A percentile compares a stretch with the other conserved stretches of the same genome.
These are phyloP conservation scores for Gossypium trilobum DNA, from an alignment of 441 rosid genomes.

Conservation along the genomic window DNA sequence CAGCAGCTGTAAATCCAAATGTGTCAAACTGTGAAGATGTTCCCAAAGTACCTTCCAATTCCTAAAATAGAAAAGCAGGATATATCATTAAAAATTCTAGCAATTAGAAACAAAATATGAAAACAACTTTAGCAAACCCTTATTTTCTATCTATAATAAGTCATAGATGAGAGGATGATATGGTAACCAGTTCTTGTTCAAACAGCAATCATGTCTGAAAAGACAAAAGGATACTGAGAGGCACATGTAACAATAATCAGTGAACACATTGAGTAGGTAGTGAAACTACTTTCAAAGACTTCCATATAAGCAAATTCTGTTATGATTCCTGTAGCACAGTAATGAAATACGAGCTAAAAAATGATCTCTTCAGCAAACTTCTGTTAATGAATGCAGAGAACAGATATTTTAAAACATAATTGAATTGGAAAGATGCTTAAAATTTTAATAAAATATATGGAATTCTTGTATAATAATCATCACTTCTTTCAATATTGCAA, in stretches of 20 bases:
- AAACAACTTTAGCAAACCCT: background rate
- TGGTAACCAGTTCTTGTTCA: background rate
- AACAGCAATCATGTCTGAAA: background rate
- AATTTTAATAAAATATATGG: background rate
- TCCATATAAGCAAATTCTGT: background rate
- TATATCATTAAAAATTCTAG: background rate
- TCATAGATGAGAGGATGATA: background rate
- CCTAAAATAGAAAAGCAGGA: slow-evolving; percentile 40
- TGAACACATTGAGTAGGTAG: background rate
- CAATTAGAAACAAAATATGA: background rate
- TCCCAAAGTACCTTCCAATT: slow-evolving; percentile 62
- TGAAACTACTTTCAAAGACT: background rate
- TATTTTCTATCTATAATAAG: background rate
- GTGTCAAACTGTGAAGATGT: slow-evolving; percentile 87
- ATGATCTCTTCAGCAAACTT: background rate
- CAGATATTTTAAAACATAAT: background rate
- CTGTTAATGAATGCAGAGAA: background rate
- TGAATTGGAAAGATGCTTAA: background rate
- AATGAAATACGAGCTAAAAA: background rate
- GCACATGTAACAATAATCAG: background rate
- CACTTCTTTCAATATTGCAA: background rate
- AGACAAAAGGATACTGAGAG: background rate
- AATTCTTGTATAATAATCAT: background rate
- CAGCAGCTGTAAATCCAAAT: slow-evolving; percentile 93
- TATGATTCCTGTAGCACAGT: background rate